Base-by-base conservation (phyloP, 805 yeast genomes). In the Schizosaccharomyces lindneri region DNA sequence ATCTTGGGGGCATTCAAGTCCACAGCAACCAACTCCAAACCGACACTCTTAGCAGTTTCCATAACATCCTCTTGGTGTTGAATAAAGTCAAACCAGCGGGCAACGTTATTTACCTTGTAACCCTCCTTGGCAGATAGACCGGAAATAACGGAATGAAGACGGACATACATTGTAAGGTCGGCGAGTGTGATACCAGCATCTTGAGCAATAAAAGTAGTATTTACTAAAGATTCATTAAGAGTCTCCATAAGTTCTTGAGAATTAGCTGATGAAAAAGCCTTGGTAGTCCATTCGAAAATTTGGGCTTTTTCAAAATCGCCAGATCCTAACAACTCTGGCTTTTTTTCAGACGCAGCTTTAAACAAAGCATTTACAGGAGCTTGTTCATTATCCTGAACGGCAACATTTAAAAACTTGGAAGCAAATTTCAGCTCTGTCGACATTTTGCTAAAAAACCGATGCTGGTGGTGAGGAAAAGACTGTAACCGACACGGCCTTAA, bases 61-160 rank as follows among this genome's bases (percentile, higher is more conserved):
- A 73, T 78, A 61, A 67, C 59, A 29, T 60, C 48, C 24, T 62
- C 79, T 17, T 76, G 76, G 68, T 82, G 80, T 75, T 93, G 97
- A 63, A 93, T 73, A 67, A 86, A 79, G 68, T 89, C 97, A 29
- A 81, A 80, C 97, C 97, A 93, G 78, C 98, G 84, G 64, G 87
- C 73, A 63, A 90, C 76, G 73, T 90, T 97, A 71, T 76, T 75
- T 59, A 77, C 72, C 36, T 51, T 51, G 59, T 83, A 81, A 65
- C 82, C 73, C 51, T 82, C 79, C 43, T 79, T 81, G 11, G 79
- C 70, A 29, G 57, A 51, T 29, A 51, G 32, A 11, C 36, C 36
- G 13, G 36, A 21, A 24, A 51, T 17, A 78, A 21, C 11, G 13
- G 31, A 13, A 36, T 57, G 60, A 43, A 82, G 81, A 43, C 80